Base-by-base conservation (phyloP, 140 eudicot species). In the Flaveria floridana region DNA sequence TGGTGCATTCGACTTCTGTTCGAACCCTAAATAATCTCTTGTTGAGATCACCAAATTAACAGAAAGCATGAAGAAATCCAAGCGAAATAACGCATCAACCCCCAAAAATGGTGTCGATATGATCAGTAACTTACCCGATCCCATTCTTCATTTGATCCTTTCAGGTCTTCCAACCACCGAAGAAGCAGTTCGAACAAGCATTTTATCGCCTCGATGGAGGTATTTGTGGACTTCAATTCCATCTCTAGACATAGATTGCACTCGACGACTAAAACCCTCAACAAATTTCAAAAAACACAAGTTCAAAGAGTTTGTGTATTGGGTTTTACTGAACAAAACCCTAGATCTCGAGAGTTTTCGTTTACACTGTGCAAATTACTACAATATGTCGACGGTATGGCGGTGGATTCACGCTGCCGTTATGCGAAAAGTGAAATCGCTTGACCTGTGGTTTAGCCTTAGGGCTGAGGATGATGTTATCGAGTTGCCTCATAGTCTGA, bases 361-460 rank as follows among this genome's bases (percentile, higher is more conserved):
- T 28, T 47, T 77, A 47, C 4, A 44, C 7, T 78, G 76, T 57
- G 51, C 62, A 0, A 6, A 30, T 21, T 7, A 61, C 57, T 78
- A 25, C 46, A 11, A 1, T 19, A 48, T 30, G 65, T 48, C 65
- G 39, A 70, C 57, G 1, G 61, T 78, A 19, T 2, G 11, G 3
- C 18, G 52, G 20, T 78, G 82, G 82, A 59, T 70, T 78, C 42
- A 70, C 7, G 65, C 71, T 0, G 82, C 65, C 1, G 44, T 78
- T 14, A 42, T 14, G 58, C 62, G 72, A 58, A 78, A 78, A 47
- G 71, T 78, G 21, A 70, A 69, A 46, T 2, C 2, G 23, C 76
- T 69, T 46, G 25, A 37, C 25, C 25, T 77, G 76, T 0, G 1
- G 0, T 46, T 57, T 58, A 3, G 44, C 71, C 21, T 18, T 46